Evolutionary conservation across 2,329 filamentous ascomycete genomes (phyloP), one percentile per base, ranked within the genome.

Genomic region (Microsporum canis): DNA sequence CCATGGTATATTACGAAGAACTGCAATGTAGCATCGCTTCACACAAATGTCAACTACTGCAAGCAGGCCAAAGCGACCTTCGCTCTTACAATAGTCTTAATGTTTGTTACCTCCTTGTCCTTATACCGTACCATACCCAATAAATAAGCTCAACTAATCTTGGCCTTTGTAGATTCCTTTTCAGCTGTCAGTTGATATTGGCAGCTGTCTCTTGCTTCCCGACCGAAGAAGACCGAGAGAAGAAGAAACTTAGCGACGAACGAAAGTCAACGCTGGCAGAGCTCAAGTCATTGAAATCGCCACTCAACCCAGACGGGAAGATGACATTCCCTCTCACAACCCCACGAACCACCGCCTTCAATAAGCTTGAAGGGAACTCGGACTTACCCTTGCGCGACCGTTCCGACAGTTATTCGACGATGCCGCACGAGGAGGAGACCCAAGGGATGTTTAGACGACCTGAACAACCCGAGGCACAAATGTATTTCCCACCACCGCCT

Each of bases 1-100:
- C 82, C 84, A 5, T 86, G 84, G 84, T 85, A 85, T 68, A 80
- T 86, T 65, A 81, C 81, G 59, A 84, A 85, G 71, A 80, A 73
- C 65, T 86, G 84, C 73, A 77, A 72, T 58, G 78, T 84, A 29
- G 77, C 80, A 0, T 70, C 71, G 4, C 70, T 76, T 47, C 72
- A 73, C 55, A 75, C 73, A 53, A 74, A 80, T 60, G 71, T 80
- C 36, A 69, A 68, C 17, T 86, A 84, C 68, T 86, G 84, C 69
- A 72, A 78, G 71, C 84, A 86, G 71, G 82, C 83, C 3, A 83
- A 85, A 67, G 75, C 77, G 5, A 73, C 77, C 2, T 85, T 85
- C 66, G 82, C 77, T 1, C 75, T 84, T 23, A 82, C 79, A 2
- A 73, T 82, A 58, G 70, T 84, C 31, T 77, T 84, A 71, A 73